A percentile compares a stretch with the other conserved stretches of the same genome.
phyloP scores from a whole-genome alignment of 495 filamentous ascomycete species.

The Tuber indicum region DNA sequence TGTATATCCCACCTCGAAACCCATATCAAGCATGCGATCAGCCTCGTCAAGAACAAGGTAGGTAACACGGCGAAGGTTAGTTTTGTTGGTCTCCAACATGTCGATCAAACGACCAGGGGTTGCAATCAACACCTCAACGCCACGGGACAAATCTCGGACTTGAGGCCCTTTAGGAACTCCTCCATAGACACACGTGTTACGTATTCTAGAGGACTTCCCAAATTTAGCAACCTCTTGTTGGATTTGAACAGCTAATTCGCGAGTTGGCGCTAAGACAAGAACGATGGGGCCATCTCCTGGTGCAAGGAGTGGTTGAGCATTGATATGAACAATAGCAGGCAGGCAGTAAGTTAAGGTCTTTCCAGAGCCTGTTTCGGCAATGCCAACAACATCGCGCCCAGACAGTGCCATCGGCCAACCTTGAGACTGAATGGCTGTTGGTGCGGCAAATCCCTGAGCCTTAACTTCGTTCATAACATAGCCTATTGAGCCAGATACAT shows the following conservation, averaged over 20 bases:
- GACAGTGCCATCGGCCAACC: conserved; percentile 99
- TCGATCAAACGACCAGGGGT: conserved; percentile 97
- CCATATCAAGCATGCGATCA: conserved; percentile 88
- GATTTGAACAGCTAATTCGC: conserved; percentile 96
- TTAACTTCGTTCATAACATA: conserved; percentile 99
- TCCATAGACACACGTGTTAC: conserved; percentile 98
- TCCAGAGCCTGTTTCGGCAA: conserved; percentile 97
- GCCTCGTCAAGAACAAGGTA: conserved; percentile 87
- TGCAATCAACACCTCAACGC: conserved; percentile 88
- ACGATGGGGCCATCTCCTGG: conserved; percentile 97
- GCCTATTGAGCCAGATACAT: conserved; percentile 39
- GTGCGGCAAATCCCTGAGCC: conserved; percentile 85
- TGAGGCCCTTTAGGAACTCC: conserved; percentile 96
- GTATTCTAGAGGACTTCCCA: conserved; percentile 93
- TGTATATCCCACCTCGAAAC: conserved; percentile 57
- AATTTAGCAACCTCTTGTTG: conserved; percentile 94
- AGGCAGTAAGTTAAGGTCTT: conserved; percentile 99
- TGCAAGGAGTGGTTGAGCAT: conserved; percentile 94
- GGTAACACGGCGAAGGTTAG: conserved; percentile 95
- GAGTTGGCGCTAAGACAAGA: conserved; percentile 86
- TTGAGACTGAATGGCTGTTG: conserved; percentile 94
- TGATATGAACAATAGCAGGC: conserved; percentile 98
- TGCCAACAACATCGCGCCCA: conserved; percentile 97
- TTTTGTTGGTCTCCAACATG: conserved; percentile 95
- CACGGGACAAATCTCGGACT: conserved; percentile 83